Evolutionary conservation across 2,329 filamentous ascomycete species (phyloP), one percentile per base, ranked within the genome.

Genomic region (Amylocarpus encephaloides): DNA sequence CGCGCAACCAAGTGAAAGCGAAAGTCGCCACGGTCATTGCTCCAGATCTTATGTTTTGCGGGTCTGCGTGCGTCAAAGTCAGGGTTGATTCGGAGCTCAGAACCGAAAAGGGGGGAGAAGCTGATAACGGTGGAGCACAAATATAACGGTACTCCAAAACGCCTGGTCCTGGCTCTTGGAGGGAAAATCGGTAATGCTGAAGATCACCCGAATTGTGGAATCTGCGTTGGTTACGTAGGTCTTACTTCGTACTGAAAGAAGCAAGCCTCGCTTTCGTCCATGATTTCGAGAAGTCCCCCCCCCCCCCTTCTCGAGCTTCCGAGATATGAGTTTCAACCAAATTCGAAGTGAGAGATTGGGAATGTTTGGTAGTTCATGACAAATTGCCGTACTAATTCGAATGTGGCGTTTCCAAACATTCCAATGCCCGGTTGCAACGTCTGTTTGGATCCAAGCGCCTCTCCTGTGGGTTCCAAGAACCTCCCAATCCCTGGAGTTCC

Each of bases 201-300:
- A 43, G 57, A 59, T 59, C 57, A 57, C 48, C 57, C 57, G 54
- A 55, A 45, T 50, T 49, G 41, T 52, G 46, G 54, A 46, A 52
- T 48, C 43, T 13, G 42, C 26, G 34, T 30, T 19, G 29, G 13
- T 33, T 33, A n/a, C 9, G n/a, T 9, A 34, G 15, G 9, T 13
- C 15, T 36, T 36, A 13, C 32, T 9, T 9, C 32, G n/a, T 34
- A 34, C 12, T 36, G 15, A 36, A 13, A 36, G 15, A 36, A 36
- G 34, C 15, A 13, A 36, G 15, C 15, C 5, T 13, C 12, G 34
- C 34, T 36, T 36, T 36, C 34, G 34, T 13, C 4, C 12, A 36
- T 36, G n/a, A 6, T n/a, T 12, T 15, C 18, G 38, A 36, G 12
- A 36, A 36, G 12, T 36, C 4, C 4, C 12, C 18, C 35, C 13